Percentiles rank a stretch among this genome's conserved stretches.
These are phyloP conservation scores for Globisporangium nunn DNA, from an alignment of 352 stramenopile genomes.

Conservation along the genomic window DNA sequence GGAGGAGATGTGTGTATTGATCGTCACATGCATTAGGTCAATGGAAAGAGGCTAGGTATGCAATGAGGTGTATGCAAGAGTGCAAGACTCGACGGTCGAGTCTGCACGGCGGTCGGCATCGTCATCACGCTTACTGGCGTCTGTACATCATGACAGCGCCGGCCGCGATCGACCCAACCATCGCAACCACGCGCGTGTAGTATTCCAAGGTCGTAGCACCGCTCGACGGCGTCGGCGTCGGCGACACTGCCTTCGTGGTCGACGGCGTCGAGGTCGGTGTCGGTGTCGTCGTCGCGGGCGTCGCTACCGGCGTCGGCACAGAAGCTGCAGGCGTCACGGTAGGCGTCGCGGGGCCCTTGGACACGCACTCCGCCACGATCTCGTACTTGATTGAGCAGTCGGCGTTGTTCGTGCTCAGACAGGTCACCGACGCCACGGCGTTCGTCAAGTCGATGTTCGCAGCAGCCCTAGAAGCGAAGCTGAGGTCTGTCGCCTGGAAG, in stretches of 20 bases:
- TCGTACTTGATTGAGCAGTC: background rate
- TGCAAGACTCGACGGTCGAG: too few species aligned
- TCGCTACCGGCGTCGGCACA: background rate
- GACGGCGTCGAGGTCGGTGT: background rate
- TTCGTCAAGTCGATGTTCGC: background rate
- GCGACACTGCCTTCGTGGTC: too few species aligned
- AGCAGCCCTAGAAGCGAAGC: background rate
- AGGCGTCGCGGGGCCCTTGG: background rate
- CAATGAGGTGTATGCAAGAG: too few species aligned
- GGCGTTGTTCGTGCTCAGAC: background rate
- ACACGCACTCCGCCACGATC: conserved; percentile 1
- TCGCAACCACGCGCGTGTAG: conserved; percentile 8
- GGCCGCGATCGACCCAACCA: conserved; percentile 6
- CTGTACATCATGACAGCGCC: conserved; percentile 7
- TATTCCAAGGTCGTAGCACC: background rate
- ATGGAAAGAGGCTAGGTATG: too few species aligned
- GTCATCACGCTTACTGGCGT: conserved; percentile 2
- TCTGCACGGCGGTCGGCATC: too few species aligned
- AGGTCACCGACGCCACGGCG: background rate
- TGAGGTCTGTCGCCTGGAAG: background rate
- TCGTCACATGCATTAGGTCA: too few species aligned
- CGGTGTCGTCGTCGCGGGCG: background rate
- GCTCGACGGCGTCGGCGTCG: background rate
- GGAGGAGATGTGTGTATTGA: too few species aligned
- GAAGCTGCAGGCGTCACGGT: background rate